Evolutionary conservation across 2,329 filamentous ascomycete species (phyloP).

Genomic region (Coniella lustricola): DNA sequence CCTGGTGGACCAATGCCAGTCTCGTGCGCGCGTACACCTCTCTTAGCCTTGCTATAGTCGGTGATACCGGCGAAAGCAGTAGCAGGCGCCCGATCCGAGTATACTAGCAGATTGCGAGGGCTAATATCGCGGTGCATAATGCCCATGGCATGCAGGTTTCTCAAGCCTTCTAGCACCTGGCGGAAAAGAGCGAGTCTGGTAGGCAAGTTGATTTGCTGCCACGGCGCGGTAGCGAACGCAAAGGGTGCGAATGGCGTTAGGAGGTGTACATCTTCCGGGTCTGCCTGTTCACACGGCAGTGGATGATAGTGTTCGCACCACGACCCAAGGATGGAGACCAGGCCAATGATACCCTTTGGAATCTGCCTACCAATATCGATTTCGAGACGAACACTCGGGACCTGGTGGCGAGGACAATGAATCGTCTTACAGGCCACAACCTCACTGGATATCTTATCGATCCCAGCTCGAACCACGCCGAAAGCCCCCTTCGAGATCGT

Average conservation of each 20-base stretch:
- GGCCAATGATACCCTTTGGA: background rate
- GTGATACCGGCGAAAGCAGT: conserved; percentile 9
- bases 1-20: background rate
- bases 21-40: background rate
- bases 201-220: background rate
- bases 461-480: conserved; percentile 10
- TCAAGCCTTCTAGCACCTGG: conserved; percentile 13
- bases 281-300: conserved; percentile 1
- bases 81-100: conserved; percentile 1
- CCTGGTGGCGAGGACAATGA: background rate
- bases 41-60: conserved; percentile 11
- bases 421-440: conserved; percentile 14
- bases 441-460: conserved; percentile 8
- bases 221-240: conserved; percentile 7
- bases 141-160: conserved; percentile 7
- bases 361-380: background rate
- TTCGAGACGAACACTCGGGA: background rate
- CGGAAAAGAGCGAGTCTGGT: conserved; percentile 12
- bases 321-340: background rate
- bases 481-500: conserved; percentile 13
- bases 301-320: background rate
- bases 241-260: conserved; percentile 13
- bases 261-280: conserved; percentile 1
- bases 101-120: conserved; percentile 14
- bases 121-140: conserved; percentile 18